These are phyloP conservation scores for Suillus alpinus DNA, from an alignment of 768 basidiomycete species.

Conservation along the genomic window DNA sequence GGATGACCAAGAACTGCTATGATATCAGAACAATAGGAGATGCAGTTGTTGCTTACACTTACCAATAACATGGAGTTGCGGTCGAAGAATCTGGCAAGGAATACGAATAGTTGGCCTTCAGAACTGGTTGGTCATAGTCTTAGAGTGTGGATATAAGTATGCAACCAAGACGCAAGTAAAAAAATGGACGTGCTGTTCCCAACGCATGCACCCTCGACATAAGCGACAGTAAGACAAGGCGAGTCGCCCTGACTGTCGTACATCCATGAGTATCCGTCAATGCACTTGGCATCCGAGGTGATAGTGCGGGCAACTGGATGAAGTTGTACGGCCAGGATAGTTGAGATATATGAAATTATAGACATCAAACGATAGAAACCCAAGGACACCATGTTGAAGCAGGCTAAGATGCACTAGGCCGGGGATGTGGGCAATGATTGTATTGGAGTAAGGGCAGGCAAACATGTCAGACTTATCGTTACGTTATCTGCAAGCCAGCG, in stretches of 20 bases:
- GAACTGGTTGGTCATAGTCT: slow-evolving; percentile 25
- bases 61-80: slow-evolving; percentile 29
- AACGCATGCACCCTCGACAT: slow-evolving; percentile 27
- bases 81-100: slow-evolving; percentile 21
- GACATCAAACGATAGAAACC: not conserved
- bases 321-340: slow-evolving; percentile 1
- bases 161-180: not conserved
- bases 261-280: slow-evolving; percentile 23
- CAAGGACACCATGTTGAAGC: not conserved
- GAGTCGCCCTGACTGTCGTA: slow-evolving; percentile 9
- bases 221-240: slow-evolving; percentile 27
- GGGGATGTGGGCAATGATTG: not conserved
- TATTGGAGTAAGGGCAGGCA: not conserved
- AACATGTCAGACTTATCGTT: not conserved
- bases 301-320: slow-evolving; percentile 13
- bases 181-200: slow-evolving; percentile 21
- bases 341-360: not conserved
- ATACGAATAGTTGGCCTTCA: slow-evolving; percentile 17
- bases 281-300: slow-evolving; percentile 16
- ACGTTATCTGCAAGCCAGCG: not conserved
- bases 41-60: not conserved
- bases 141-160: not conserved
- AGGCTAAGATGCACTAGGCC: not conserved
- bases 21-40: not conserved
- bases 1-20: slow-evolving; percentile 49